Conservation (phyloP, 306 rosid genomes). For the Begonia peltatifolia region DNA sequence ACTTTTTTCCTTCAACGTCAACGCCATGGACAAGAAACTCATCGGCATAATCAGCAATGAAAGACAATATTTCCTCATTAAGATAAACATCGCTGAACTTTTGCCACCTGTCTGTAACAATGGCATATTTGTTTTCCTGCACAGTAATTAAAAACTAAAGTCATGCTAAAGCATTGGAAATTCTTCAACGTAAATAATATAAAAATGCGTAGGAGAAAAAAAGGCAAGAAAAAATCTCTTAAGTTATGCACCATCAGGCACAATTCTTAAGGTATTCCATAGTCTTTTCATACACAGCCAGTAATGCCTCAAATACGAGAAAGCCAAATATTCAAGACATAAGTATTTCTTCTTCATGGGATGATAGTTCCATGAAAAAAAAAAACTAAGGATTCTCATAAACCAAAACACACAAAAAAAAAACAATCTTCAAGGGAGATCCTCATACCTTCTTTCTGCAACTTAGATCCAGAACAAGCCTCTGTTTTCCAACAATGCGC, state of each 20-base stretch:
- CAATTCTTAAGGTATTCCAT: too few relatives aligned
- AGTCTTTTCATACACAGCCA: too few relatives aligned
- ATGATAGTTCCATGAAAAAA: too few relatives aligned
- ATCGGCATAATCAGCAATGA: slow-evolving; percentile 75
- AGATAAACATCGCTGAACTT: slow-evolving; percentile 76
- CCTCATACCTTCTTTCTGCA: slow-evolving; percentile 75
- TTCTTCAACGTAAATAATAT: too few relatives aligned
- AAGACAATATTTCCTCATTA: slow-evolving; percentile 38
- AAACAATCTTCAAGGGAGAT: slow-evolving; percentile 4
- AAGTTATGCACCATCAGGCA: too few relatives aligned
- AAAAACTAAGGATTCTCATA: background rate
- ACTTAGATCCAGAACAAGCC: slow-evolving; percentile 95
- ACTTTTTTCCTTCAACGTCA: slow-evolving; percentile 98
- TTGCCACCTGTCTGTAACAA: slow-evolving; percentile 96
- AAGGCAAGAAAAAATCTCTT: too few relatives aligned
- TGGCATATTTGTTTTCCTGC: slow-evolving; percentile 75
- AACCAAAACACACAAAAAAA: slow-evolving; percentile 8
- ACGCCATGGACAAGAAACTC: slow-evolving; percentile 96
- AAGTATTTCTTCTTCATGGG: too few relatives aligned
- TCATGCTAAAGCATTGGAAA: too few relatives aligned
- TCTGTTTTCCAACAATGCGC: slow-evolving; percentile 57
- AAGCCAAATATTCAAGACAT: too few relatives aligned
- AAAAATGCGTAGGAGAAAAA: too few relatives aligned
- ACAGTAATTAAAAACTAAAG: background rate
- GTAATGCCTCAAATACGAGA: too few relatives aligned